Evolutionary conservation across 352 stramenopile genomes (phyloP), one percentile per base, ranked within the genome.

Genomic region (Phytophthora cactorum): DNA sequence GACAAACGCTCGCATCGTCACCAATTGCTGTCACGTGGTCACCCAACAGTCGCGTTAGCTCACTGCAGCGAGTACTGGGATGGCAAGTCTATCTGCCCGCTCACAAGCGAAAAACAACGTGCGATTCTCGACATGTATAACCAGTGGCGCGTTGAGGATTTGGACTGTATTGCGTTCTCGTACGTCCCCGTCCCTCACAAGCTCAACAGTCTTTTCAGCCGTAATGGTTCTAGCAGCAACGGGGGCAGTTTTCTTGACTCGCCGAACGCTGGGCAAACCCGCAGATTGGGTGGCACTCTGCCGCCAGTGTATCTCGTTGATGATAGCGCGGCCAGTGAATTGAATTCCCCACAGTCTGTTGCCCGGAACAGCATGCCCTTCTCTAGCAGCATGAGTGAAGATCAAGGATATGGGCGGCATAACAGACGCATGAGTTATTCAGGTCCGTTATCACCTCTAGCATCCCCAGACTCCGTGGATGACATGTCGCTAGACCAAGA

Each of bases 41-140:
- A 96, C 25, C 86, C 86, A 15, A 90, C 83, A 5, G 75, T 95
- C 7, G 77, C 86, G 8, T 59, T 95, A 8, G 75, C 85, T 5
- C 86, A 94, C 39, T 95, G 86, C 63, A 91, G 72, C 50, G 88
- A 96, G 58, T 95, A 93, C 61, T 96, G 88, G 88, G 88, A 96
- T 57, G 88, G 88, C 29, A 93, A 95, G 49, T 94, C 85, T 1
- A 96, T 96, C 39, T 96, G 88, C 43, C 88, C 88, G 6, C 63
- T 96, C 12, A 93, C 82, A 59, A 86, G 54, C 34, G 88, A 96
- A 17, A 95, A 92, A 64, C 77, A 90, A 43, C 85, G 83, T 5
- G 64, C 75, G 15, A 96, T 96, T 49, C 70, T 94, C 15, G 88
- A 96, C 17, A 95, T 96, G 87, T 96, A 95, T 69, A 91, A 94